These are phyloP conservation scores for Pichia sp. DNA, from an alignment of 1,139 yeast species.

Conservation along the genomic window DNA sequence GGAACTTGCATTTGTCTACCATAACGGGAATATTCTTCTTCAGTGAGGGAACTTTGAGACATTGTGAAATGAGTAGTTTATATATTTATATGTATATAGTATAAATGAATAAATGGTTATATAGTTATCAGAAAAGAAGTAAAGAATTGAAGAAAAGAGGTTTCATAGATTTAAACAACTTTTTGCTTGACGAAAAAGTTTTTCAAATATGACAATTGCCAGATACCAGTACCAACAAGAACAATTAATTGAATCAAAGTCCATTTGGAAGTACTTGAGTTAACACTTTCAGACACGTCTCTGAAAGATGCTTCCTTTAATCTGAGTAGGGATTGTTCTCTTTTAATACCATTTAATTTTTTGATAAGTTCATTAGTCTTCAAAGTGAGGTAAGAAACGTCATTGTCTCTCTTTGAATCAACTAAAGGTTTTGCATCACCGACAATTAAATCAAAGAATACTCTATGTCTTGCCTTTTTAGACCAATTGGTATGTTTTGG, in stretches of 20 bases:
- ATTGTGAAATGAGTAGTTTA: neutral
- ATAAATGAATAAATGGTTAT: neutral
- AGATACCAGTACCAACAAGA: conserved; percentile 35
- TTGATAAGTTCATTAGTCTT: conserved; percentile 40
- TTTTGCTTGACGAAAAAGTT: conserved; percentile 35
- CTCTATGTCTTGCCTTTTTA: conserved; percentile 34
- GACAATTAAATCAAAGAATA: conserved; percentile 43
- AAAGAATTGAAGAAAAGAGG: neutral
- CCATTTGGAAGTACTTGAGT: conserved; percentile 49
- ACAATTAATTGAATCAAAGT: conserved; percentile 45
- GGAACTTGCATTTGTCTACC: conserved; percentile 97
- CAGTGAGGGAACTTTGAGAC: conserved; percentile 11
- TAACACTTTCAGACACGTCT: conserved; percentile 48
- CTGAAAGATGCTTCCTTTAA: conserved; percentile 49
- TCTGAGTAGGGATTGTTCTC: conserved; percentile 48
- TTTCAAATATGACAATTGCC: conserved; percentile 35
- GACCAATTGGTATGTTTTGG: conserved; percentile 45
- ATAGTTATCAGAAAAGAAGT: neutral
- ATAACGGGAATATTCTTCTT: conserved; percentile 73
- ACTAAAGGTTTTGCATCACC: conserved; percentile 40
- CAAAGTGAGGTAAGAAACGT: conserved; percentile 36
- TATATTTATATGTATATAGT: neutral
- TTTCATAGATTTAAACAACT: conserved; percentile 22
- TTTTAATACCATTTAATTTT: conserved; percentile 42
- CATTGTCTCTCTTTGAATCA: conserved; percentile 42